Evolutionary conservation across 2,329 filamentous ascomycete genomes (phyloP).

Genomic region (Aureobasidium sp.): DNA sequence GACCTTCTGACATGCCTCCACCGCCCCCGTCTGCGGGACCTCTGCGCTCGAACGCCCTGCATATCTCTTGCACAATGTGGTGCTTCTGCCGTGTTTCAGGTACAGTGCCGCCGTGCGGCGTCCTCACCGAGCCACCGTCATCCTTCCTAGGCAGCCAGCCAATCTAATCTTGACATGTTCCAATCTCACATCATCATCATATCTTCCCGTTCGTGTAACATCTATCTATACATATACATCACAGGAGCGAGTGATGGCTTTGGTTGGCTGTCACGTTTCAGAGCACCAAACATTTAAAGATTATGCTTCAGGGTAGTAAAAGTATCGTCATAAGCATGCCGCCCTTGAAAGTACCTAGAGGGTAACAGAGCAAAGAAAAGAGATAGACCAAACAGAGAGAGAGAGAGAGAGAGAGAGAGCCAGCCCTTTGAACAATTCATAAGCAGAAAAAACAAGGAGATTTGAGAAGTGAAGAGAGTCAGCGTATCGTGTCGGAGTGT

Average conservation of each 20-base stretch:
- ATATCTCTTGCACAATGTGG: background rate
- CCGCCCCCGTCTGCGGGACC: background rate
- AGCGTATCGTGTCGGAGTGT: background rate
- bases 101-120: background rate
- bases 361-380: background rate
- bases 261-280: constrained; percentile 5
- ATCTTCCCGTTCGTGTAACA: background rate
- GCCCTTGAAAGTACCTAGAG: background rate
- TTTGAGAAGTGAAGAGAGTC: background rate
- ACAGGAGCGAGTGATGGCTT: background rate
- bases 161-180: background rate
- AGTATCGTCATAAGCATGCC: background rate
- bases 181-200: background rate
- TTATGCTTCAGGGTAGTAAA: constrained; percentile 7
- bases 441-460: background rate
- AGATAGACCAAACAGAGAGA: background rate
- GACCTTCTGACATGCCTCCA: background rate
- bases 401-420: too few relatives aligned
- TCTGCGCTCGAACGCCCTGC: background rate
- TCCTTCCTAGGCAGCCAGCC: background rate
- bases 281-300: background rate
- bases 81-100: constrained; percentile 8
- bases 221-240: background rate
- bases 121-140: background rate
- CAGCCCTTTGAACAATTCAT: background rate